Evolutionary conservation across 805 yeast genomes (phyloP).

Genomic region (Candida pseudofarinosa): DNA sequence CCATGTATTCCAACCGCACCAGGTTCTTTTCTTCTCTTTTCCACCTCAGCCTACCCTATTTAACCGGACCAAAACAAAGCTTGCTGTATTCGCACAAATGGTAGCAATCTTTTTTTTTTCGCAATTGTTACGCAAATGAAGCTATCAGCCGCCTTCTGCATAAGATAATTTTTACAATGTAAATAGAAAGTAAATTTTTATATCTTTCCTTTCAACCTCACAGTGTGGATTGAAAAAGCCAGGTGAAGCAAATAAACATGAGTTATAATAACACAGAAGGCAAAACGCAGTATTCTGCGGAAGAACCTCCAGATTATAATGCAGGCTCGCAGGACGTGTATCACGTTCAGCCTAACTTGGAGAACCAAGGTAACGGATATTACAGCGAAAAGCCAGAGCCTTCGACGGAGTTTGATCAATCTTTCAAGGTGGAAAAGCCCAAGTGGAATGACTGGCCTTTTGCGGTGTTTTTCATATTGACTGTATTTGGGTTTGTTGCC

Average conservation of each 20-base stretch:
- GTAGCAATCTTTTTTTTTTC: background rate
- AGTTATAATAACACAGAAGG: conserved; percentile 1
- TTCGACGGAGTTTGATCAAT: conserved; percentile 52
- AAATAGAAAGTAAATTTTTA: background rate
- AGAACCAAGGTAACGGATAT: conserved; percentile 17
- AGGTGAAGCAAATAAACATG: background rate
- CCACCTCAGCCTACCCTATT: no score
- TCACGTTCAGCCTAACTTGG: conserved; percentile 25
- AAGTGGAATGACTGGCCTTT: conserved; percentile 71
- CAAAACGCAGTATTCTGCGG: background rate
- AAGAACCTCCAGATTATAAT: conserved; percentile 2
- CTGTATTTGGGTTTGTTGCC: conserved; percentile 62
- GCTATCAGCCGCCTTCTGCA: background rate
- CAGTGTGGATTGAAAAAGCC: no score
- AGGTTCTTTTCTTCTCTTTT: no score
- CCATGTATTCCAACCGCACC: no score
- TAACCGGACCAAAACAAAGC: no score
- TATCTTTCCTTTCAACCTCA: no score
- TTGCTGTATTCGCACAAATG: background rate
- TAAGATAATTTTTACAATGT: background rate
- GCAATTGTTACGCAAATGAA: background rate
- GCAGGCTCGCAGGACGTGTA: conserved; percentile 2
- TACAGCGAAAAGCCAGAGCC: conserved; percentile 30
- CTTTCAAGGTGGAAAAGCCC: conserved; percentile 62
- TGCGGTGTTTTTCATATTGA: conserved; percentile 45